phyloP scores from a whole-genome alignment of 176 grass and related monocot species.

The Aegilops speltoides region DNA sequence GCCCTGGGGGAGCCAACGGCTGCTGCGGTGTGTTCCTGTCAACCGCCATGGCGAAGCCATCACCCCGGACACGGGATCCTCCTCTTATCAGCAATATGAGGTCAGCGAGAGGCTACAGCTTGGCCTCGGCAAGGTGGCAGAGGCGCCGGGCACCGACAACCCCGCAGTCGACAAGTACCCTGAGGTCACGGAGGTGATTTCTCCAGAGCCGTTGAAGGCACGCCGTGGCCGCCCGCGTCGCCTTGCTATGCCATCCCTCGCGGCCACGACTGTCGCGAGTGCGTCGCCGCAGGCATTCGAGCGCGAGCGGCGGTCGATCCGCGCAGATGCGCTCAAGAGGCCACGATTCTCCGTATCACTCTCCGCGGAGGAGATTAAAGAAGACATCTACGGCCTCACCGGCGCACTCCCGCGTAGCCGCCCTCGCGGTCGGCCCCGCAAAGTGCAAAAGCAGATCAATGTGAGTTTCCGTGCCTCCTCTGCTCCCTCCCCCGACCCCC shows the following conservation, averaged over 20 bases:
- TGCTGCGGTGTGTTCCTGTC: slow-evolving; percentile 43
- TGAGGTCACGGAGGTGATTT: background rate
- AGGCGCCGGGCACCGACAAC: background rate
- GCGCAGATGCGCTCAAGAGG: slow-evolving; percentile 27
- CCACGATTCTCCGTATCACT: slow-evolving; percentile 71
- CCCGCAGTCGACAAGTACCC: background rate
- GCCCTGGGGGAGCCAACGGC: slow-evolving; percentile 57
- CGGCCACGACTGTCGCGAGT: background rate
- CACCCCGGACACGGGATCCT: slow-evolving; percentile 9
- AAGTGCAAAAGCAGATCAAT: slow-evolving; percentile 82
- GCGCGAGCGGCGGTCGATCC: slow-evolving; percentile 30
- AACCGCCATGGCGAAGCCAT: slow-evolving; percentile 32
- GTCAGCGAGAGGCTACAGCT: slow-evolving; percentile 36
- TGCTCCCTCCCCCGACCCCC: no score
- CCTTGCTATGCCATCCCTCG: background rate
- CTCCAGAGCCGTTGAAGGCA: slow-evolving; percentile 47
- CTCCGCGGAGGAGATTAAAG: slow-evolving; percentile 74
- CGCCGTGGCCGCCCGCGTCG: slow-evolving; percentile 32
- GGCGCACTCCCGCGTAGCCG: slow-evolving; percentile 71
- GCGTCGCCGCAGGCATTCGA: background rate
- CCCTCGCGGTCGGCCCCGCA: slow-evolving; percentile 52
- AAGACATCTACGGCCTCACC: slow-evolving; percentile 89
- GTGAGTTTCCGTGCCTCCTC: slow-evolving; percentile 33
- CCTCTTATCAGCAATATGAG: slow-evolving; percentile 28
- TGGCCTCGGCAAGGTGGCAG: slow-evolving; percentile 33